A percentile compares a stretch with the other conserved stretches of the same genome.
Evolutionary conservation across 1,284 basidiomycete genomes (phyloP).

Genomic region (Mycena sp.): DNA sequence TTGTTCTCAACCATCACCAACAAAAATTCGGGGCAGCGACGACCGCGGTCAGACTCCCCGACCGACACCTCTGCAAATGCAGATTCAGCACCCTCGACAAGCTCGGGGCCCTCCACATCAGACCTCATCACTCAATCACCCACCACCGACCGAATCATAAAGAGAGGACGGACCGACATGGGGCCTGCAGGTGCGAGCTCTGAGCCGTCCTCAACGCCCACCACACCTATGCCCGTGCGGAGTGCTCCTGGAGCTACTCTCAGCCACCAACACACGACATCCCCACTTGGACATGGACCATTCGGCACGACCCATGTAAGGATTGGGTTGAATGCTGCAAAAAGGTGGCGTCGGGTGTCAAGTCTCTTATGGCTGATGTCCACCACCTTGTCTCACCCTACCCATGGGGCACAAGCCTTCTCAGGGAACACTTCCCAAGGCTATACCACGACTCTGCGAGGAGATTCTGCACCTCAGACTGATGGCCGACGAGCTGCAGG

Average conservation of each 20-base stretch:
- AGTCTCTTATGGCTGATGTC: neutral
- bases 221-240: neutral
- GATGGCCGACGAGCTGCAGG: slow-evolving; percentile 1
- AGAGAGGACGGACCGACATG: slow-evolving; percentile 2
- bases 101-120: neutral
- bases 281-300: neutral
- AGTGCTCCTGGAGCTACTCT: neutral
- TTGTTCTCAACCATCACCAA: slow-evolving; percentile 9
- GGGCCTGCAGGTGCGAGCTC: neutral
- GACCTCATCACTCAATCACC: slow-evolving; percentile 13
- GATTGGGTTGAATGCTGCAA: neutral
- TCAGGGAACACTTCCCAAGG: neutral
- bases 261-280: neutral
- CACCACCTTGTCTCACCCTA: neutral
- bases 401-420: neutral
- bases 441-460: neutral
- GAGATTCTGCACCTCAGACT: slow-evolving; percentile 2
- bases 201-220: neutral
- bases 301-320: too few species aligned
- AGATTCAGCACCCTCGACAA: neutral
- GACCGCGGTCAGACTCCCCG: slow-evolving; percentile 9
- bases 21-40: neutral
- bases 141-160: slow-evolving; percentile 9
- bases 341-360: neutral
- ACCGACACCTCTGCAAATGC: neutral